Evolutionary conservation across 768 basidiomycete genomes (phyloP).

Genomic region (Mycena chlorophos): DNA sequence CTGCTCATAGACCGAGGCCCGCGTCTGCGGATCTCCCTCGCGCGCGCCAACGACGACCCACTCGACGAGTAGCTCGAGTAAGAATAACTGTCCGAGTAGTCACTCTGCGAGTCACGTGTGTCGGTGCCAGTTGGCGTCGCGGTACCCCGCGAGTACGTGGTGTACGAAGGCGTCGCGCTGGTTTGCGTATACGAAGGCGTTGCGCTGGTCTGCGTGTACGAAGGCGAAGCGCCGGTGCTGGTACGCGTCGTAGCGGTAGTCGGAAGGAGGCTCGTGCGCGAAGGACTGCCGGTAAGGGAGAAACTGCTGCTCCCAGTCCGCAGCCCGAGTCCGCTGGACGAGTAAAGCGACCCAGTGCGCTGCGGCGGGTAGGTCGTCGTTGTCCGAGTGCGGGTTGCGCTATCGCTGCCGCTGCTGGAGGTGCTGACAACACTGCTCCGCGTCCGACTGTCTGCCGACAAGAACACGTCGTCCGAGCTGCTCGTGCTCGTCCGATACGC

Average conservation of each 20-base stretch:
- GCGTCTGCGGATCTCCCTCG: conserved; percentile 23
- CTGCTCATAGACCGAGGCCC: conserved; percentile 38
- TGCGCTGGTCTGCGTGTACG: too few species aligned
- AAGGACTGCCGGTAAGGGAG: conserved; percentile 41
- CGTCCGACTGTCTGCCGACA: conserved; percentile 10
- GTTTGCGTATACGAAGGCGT: too few species aligned
- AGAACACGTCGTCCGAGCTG: conserved; percentile 17
- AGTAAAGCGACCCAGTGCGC: conserved; percentile 16
- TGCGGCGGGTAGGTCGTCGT: not conserved
- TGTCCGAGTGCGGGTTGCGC: not conserved
- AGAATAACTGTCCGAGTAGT: conserved; percentile 33
- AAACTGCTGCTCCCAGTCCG: conserved; percentile 15
- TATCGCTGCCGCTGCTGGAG: not conserved
- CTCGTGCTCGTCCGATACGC: conserved; percentile 44
- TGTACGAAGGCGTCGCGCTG: too few species aligned
- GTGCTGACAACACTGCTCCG: not conserved
- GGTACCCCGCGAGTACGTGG: too few species aligned
- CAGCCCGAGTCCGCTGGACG: conserved; percentile 12
- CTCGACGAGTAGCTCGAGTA: conserved; percentile 16
- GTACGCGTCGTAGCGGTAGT: too few species aligned
- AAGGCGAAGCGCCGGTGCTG: too few species aligned
- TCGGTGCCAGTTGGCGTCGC: too few species aligned
- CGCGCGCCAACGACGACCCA: conserved; percentile 9
- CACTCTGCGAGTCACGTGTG: conserved; percentile 17
- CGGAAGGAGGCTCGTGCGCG: conserved; percentile 40